These are phyloP conservation scores for Huntiella savannae DNA, from an alignment of 2,329 filamentous ascomycete species.

Conservation along the genomic window DNA sequence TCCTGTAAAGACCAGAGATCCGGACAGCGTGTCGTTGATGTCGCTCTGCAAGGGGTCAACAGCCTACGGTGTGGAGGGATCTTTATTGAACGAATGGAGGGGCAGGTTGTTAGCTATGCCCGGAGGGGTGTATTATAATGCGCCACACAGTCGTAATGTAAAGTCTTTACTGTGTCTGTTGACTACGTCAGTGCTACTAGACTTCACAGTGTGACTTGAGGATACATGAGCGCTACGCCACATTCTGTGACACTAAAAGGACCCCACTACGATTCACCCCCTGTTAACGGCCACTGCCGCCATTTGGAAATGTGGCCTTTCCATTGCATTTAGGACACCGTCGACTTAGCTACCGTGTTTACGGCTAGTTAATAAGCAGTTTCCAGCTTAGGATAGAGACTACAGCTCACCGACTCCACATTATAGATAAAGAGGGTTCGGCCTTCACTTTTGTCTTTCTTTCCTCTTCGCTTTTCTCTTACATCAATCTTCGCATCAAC, in stretches of 20 bases:
- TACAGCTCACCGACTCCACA: background rate
- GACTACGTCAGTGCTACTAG: background rate
- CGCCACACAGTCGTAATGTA: background rate
- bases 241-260: background rate
- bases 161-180: too few relatives aligned
- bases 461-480: conserved; percentile 13
- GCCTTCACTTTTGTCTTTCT: conserved; percentile 14
- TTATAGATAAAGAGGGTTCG: conserved; percentile 9
- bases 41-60: conserved; percentile 4
- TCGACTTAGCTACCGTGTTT: conserved; percentile 13
- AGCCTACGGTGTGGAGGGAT: background rate
- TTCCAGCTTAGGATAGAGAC: background rate
- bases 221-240: background rate
- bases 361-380: background rate
- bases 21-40: conserved; percentile 2
- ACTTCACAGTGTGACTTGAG: too few relatives aligned
- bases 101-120: background rate
- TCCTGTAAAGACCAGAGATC: background rate
- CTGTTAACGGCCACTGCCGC: conserved; percentile 2
- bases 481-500: conserved; percentile 11
- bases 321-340: conserved; percentile 10
- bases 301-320: conserved; percentile 30
- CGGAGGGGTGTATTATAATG: background rate
- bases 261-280: conserved; percentile 1
- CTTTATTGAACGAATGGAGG: background rate